Evolutionary conservation across 139 green algal genomes (phyloP), one percentile per base, ranked within the genome.

Genomic region (Nannochloris sp.): DNA sequence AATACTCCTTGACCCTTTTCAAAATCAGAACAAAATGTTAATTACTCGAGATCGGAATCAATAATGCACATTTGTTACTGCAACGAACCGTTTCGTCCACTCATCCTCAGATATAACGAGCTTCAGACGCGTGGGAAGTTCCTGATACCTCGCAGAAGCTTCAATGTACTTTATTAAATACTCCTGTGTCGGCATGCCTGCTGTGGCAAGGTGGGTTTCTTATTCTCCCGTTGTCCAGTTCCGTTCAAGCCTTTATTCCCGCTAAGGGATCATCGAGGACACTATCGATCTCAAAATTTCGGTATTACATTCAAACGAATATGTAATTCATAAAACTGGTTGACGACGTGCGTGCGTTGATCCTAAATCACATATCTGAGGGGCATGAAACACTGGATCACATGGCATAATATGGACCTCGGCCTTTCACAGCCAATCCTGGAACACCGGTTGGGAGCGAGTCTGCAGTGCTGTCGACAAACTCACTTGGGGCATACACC

Each of bases 401-500:
- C 50, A 58, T 58, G 23, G 66, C 60, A 58, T 68, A 74, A 66
- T 78, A 74, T 24, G 72, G 86, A 6, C 89, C 89, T 12, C 85
- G 68, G 54, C 74, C 85, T 72, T 91, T 93, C 21, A 96, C 76
- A 7, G 58, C 86, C 49, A 96, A 74, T 8, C 90, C 90, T 7
- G 90, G 90, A 6, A 96, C 70, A 57, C 86, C 86, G 16, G 67
- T 66, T 46, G 75, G 69, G 57, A 82, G 78, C 27, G 57, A 59
- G 67, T 96, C 89, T 4, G 83, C 86, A 16, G 81, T 53, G 18
- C 78, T 61, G 70, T 96, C 90, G 21, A 46, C 65, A 57, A 63
- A 85, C 44, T 88, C 75, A 7, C 82, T 62, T 7, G 86, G 88
- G 4, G 75, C 90, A 70, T 96, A 96, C 15, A 92, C 86, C 1